Conservation (phyloP, 2,329 filamentous ascomycete genomes). For the Fusarium burgessii region DNA sequence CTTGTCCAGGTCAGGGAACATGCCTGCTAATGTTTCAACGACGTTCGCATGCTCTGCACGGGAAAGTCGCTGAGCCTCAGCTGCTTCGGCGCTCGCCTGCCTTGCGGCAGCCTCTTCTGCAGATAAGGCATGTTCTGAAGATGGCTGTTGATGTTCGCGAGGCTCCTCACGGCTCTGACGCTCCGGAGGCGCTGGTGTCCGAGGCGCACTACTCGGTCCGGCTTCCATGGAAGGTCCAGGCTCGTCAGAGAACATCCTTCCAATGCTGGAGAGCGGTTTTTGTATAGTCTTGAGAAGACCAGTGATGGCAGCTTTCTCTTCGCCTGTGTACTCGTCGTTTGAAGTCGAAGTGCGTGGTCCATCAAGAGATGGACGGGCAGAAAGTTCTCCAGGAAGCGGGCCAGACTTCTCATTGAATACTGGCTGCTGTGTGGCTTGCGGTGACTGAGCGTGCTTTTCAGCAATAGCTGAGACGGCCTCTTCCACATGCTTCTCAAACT, state of each 20-base stretch:
- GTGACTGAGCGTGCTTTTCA: conserved; percentile 77
- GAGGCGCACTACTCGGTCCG: conserved; percentile 50
- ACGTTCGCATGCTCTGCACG: conserved; percentile 88
- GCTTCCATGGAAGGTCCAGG: conserved; percentile 54
- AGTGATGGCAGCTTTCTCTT: conserved; percentile 84
- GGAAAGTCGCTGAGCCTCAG: conserved; percentile 86
- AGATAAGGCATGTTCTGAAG: conserved; percentile 63
- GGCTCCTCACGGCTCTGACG: conserved; percentile 49
- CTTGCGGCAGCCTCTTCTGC: conserved; percentile 90
- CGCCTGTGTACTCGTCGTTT: conserved; percentile 65
- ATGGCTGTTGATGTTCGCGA: conserved; percentile 50
- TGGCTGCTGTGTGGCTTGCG: conserved; percentile 54
- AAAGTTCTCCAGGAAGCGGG: conserved; percentile 45
- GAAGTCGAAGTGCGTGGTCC: conserved; percentile 66
- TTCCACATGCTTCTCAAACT: conserved; percentile 97
- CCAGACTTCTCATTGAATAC: conserved; percentile 60
- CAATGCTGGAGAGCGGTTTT: conserved; percentile 89
- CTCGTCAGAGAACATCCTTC: conserved; percentile 89
- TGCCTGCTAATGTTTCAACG: conserved; percentile 92
- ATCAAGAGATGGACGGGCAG: conserved; percentile 59
- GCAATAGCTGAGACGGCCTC: conserved; percentile 95
- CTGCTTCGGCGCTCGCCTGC: conserved; percentile 89
- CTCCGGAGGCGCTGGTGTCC: conserved; percentile 54
- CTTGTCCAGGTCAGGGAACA: conserved; percentile 95
- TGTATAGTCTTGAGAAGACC: conserved; percentile 92